Evolutionary conservation across 805 yeast species (phyloP), one percentile per base, ranked within the genome.

Genomic region (Wickerhamiella azyma): DNA sequence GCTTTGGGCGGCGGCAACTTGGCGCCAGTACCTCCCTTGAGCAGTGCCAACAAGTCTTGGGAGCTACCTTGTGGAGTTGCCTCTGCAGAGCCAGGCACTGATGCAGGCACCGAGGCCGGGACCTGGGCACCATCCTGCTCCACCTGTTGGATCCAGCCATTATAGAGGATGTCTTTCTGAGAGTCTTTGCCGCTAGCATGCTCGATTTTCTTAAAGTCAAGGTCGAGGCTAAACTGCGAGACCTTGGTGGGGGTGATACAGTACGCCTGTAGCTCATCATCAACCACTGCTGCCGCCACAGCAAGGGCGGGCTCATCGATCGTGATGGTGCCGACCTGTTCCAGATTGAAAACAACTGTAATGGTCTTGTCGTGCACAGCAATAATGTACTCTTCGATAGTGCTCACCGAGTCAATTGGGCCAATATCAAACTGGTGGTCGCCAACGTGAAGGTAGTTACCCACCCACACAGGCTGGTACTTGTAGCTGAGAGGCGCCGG

Each of bases 371-470:
- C 44, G 11, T 26, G 21, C 2, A 38, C 28, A 24, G 37, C 18
- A 24, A 41, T 14, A 10, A 41, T 33, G 24, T 41, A 41, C 24
- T 41, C 24, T 5, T 33, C 28, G 2, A 33, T 26, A 13, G 13
- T 21, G 9, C 38, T 13, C 8, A 41, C 24, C 16, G 32, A 19
- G 19, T 26, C n/a, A 7, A 41, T 33, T 8, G 36, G 36, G 13
- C 41, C 41, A 7, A 41, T 11, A 14, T 33, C 39, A 24, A 41
- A 41, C 28, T 19, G 26, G 11, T 41, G 19, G 24, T 21, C 24
- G 14, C 44, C 44, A 7, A 41, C 44, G n/a, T 41, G 44, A n/a
- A 41, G 28, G 32, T 24, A 24, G 10, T 33, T 33, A 18, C 37
- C 44, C 2, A 33, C 44, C 32, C 37, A 33, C n/a, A 41, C 39